Conservation (phyloP, 1,284 basidiomycete genomes). For the Fomitiporia mediterranea region DNA sequence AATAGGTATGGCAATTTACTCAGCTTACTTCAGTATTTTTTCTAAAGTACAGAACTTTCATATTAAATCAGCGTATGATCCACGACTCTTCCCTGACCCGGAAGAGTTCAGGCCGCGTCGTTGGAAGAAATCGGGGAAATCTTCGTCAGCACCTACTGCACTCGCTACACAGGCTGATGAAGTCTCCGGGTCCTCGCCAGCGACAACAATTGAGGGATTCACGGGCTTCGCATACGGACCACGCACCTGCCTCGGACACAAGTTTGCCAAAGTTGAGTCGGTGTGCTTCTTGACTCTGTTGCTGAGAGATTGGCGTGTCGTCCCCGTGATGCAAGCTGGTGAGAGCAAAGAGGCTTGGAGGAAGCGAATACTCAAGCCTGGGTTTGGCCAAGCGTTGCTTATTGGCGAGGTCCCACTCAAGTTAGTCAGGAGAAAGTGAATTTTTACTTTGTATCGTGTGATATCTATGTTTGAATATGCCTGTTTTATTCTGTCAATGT, state of each 20-base stretch:
- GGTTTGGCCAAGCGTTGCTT: constrained; percentile 11
- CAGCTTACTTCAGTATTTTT: background rate
- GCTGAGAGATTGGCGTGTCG: constrained; percentile 18
- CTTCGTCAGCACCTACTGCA: background rate
- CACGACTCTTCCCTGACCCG: constrained; percentile 21
- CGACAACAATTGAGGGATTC: constrained; percentile 20
- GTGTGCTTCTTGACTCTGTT: constrained; percentile 19
- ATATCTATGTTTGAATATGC: background rate
- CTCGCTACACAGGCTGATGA: constrained; percentile 6
- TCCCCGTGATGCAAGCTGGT: constrained; percentile 14
- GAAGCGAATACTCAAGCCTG: constrained; percentile 8
- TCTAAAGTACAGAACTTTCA: background rate
- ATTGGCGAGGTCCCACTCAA: constrained; percentile 11
- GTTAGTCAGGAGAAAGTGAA: constrained; percentile 3
- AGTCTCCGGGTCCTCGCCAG: constrained; percentile 8
- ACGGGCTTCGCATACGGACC: constrained; percentile 22
- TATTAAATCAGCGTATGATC: constrained; percentile 15
- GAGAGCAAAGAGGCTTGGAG: constrained; percentile 21
- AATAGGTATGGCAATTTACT: constrained; percentile 10
- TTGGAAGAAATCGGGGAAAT: constrained; percentile 5
- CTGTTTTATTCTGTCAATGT: too few relatives aligned
- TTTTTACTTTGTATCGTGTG: background rate
- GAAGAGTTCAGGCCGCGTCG: constrained; percentile 21
- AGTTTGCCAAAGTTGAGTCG: constrained; percentile 21
- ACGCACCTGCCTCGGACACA: constrained; percentile 22